Evolutionary conservation across 2,329 filamentous ascomycete genomes (phyloP).

Genomic region (Stachybotrys chlorohalonatus): DNA sequence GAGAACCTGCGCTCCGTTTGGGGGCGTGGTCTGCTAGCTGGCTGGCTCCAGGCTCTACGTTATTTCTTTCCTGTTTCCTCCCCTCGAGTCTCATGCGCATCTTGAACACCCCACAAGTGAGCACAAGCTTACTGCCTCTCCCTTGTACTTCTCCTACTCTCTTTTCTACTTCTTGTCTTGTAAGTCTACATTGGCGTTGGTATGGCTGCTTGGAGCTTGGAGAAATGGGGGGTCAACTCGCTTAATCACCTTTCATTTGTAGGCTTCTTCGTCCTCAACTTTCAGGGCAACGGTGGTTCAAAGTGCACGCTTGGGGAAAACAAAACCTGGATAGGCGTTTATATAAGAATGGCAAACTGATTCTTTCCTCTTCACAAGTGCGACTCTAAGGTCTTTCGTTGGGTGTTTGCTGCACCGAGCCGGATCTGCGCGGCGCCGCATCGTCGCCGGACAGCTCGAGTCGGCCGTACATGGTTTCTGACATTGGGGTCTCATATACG

Average conservation of each 20-base stretch:
- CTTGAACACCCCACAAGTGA: background rate
- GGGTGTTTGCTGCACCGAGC: conserved; percentile 14
- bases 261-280: background rate
- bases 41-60: background rate
- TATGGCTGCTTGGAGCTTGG: background rate
- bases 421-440: conserved; percentile 13
- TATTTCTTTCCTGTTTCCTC: background rate
- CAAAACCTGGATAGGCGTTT: background rate
- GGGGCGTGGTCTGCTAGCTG: conserved; percentile 42
- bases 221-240: background rate
- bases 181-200: background rate
- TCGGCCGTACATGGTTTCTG: conserved; percentile 20
- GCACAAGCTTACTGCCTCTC: background rate
- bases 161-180: background rate
- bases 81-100: background rate
- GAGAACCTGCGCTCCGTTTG: conserved; percentile 68
- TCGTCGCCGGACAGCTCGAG: conserved; percentile 34
- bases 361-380: background rate
- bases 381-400: background rate
- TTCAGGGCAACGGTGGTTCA: background rate
- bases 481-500: conserved; percentile 10
- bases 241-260: conserved; percentile 3
- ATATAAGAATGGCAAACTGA: background rate
- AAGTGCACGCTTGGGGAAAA: background rate
- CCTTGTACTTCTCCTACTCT: background rate